A percentile compares a stretch with the other conserved stretches of the same genome.
phyloP scores from a whole-genome alignment of 345 rosid genomes.

The Eucalyptus pumila region DNA sequence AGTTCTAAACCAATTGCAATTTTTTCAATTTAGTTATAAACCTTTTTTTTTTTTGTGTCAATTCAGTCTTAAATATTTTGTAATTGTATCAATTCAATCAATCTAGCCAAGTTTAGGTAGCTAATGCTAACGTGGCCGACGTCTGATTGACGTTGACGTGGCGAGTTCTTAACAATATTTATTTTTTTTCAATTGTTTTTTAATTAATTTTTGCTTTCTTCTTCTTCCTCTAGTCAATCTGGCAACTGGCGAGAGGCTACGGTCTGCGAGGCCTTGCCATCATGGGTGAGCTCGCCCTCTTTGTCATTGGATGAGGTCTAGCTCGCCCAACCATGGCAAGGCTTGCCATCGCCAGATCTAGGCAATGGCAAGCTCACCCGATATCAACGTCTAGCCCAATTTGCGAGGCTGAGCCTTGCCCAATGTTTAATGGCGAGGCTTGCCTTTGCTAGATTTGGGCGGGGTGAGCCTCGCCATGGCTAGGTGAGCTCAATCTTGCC shows the following conservation, averaged over 20 bases:
- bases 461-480: accelerated
- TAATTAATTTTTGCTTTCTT: no score
- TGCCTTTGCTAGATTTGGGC: accelerated
- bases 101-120: accelerated
- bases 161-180: no score
- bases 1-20: accelerated
- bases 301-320: accelerated
- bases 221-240: no score
- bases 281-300: accelerated
- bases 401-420: no score
- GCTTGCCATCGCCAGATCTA: no score
- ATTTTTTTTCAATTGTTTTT: no score
- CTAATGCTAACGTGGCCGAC: accelerated
- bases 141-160: accelerated
- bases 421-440: no score
- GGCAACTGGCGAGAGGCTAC: no score
- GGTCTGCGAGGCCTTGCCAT: accelerated
- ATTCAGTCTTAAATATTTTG: accelerated
- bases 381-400: no score
- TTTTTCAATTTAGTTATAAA: no score
- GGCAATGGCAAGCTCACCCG: no score
- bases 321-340: no score
- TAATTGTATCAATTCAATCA: accelerated
- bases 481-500: accelerated
- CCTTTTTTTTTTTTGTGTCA: accelerated